Evolutionary conservation across 139 green algal species (phyloP), one percentile per base, ranked within the genome.

Genomic region (Raphidocelis subcapitata): DNA sequence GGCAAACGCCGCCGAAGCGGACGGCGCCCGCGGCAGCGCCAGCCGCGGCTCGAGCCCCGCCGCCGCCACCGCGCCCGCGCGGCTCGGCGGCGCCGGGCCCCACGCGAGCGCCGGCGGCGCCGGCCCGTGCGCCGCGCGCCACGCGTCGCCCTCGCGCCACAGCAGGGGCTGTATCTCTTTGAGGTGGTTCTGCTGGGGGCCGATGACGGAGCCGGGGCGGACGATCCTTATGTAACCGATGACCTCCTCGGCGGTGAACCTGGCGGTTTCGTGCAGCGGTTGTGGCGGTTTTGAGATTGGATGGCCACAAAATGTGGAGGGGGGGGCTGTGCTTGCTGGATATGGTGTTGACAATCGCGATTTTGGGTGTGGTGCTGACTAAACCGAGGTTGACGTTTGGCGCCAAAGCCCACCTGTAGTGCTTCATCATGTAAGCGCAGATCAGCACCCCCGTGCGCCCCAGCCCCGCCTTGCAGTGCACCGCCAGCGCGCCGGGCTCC

Each of bases 401-500:
- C n/a, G n/a, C n/a, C n/a, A n/a, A n/a, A n/a, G 32, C 68, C 69
- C 92, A 94, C n/a, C 81, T 74, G 69, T 88, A 94, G 86, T 97
- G 90, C 81, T 97, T 97, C 82, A 98, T 97, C 62, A 97, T 87
- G 83, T 96, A 97, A 69, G 74, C 81, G 72, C 91, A 95, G 79
- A 97, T 96, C 59, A 98, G 87, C 52, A 97, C 82, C 24, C 89
- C 89, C 0, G 94, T 98, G 62, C 94, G 86, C n/a, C 94, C 94
- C 61, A 98, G 87, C 1, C 94, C 94, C 3, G 94, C 94, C 84
- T 98, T 98, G 88, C 94, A 98, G 84, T 98, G 94, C 16, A 98
- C 67, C 1, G 91, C 91, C 57, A 95, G 68, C 3, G 86, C 88
- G 20, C 91, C 89, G 2, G 54, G 80, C 47, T 63, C 60, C 12